Evolutionary conservation across 1,284 basidiomycete species (phyloP).

Genomic region (Psilocybe mexicana): DNA sequence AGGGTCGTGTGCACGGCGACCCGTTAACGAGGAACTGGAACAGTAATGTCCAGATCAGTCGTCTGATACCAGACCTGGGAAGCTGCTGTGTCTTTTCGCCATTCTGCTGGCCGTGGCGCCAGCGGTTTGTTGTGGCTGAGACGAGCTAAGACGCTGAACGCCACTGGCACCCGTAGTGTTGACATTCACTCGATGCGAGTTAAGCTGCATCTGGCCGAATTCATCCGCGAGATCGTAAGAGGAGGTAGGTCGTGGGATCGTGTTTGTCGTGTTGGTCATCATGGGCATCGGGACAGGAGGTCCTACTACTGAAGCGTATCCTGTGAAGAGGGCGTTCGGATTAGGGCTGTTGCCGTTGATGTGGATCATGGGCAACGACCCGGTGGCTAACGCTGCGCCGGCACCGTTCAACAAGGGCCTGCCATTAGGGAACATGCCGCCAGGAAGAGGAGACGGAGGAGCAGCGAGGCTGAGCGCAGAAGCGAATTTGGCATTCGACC

Average conservation of each 20-base stretch:
- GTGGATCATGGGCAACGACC: slow-evolving; percentile 20
- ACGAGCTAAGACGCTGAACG: slow-evolving; percentile 5
- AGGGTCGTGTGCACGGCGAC: too few relatives aligned
- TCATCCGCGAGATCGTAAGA: slow-evolving; percentile 40
- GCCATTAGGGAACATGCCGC: neutral
- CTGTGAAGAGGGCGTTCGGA: slow-evolving; percentile 11
- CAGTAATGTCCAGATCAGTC: neutral
- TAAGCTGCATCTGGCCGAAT: slow-evolving; percentile 34
- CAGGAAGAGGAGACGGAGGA: neutral
- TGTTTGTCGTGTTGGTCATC: neutral
- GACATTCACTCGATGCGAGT: slow-evolving; percentile 5
- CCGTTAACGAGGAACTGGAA: neutral
- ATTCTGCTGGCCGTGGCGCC: neutral
- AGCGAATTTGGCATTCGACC: slow-evolving; percentile 1
- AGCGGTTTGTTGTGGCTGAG: neutral
- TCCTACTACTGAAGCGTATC: slow-evolving; percentile 7
- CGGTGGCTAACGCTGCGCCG: neutral
- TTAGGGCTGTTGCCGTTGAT: slow-evolving; percentile 13
- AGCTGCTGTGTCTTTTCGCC: slow-evolving; percentile 11
- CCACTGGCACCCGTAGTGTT: neutral
- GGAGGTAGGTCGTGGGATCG: slow-evolving; percentile 22
- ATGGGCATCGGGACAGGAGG: slow-evolving; percentile 11
- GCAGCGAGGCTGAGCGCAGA: neutral
- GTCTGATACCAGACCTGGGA: slow-evolving; percentile 3
- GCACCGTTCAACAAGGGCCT: slow-evolving; percentile 8